A percentile compares a stretch with the other conserved stretches of the same genome.
Evolutionary conservation across 129 eudicot species (phyloP).

Genomic region (Kitagawia praeruptora): DNA sequence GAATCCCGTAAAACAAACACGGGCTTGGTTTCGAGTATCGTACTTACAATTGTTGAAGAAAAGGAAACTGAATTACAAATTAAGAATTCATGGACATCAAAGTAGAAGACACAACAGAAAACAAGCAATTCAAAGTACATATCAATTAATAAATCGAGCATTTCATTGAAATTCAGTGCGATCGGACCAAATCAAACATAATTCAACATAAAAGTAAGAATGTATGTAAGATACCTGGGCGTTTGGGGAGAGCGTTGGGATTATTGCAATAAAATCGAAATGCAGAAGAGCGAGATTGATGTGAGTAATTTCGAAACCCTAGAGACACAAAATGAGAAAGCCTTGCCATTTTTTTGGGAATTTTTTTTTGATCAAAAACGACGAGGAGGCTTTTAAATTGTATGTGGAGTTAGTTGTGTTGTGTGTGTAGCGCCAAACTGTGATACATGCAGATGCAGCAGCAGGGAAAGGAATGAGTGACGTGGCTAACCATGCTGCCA

Average conservation of each 20-base stretch:
- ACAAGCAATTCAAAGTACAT: too few relatives aligned
- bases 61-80: background rate
- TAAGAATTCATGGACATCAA: background rate
- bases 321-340: conserved; percentile 21
- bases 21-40: background rate
- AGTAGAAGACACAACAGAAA: background rate
- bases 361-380: conserved; percentile 9
- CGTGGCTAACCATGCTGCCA: conserved; percentile 49
- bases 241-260: conserved; percentile 17
- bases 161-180: background rate
- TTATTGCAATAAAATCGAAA: conserved; percentile 30
- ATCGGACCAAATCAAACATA: background rate
- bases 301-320: conserved; percentile 15
- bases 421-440: conserved; percentile 20
- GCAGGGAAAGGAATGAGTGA: conserved; percentile 5
- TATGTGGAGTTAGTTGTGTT: background rate
- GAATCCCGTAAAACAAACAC: too few relatives aligned
- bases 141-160: background rate
- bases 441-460: background rate
- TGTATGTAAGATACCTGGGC: conserved; percentile 8
- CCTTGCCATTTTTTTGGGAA: conserved; percentile 16
- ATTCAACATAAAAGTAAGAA: background rate
- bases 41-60: too few relatives aligned
- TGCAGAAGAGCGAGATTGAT: conserved; percentile 18
- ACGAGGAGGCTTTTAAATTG: background rate